Evolutionary conservation across 345 rosid species (phyloP), one percentile per base, ranked within the genome.

Genomic region (Bretschneidera sinensis): DNA sequence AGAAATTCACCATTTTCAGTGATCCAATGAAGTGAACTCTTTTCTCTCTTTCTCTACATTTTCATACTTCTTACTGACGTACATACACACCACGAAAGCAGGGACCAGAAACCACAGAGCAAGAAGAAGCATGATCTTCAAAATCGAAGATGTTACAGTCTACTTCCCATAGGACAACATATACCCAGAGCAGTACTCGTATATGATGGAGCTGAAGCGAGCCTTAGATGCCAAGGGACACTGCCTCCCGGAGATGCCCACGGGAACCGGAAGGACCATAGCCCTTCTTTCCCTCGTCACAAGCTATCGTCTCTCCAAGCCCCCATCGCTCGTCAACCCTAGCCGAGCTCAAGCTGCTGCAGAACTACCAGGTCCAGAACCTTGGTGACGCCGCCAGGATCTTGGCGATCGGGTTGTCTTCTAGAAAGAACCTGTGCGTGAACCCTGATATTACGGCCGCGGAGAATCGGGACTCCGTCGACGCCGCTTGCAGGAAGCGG

Each of bases 191-290:
- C 97, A 94, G 50, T 86, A 94, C 70, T 64, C 87, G 6, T 90
- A 94, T 83, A 88, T 94, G 99, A 66, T 94, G 59, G 99, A 94
- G 71, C 84, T 90, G 17, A 94, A 94, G 71, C 95, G 97, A 9
- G 83, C 95, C 54, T 81, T 94, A 24, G 99, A 94, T 24, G 97
- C 99, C 45, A 86, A 86, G 57, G 99, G 99, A 21, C 99, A 94
- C 72, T 94, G 99, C 73, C 97, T 94, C 59, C 85, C 91, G 18
- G 99, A 94, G 77, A 94, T 94, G 99, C 97, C 99, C 14, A 94
- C 99, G 0, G 99, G 99, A 53, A 94, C 97, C 11, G 99, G 96
- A 3, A 94, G 91, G 79, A 94, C 99, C 71, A 88, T 94, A 19
- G 96, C 97, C 8, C 83, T 94, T 28, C 91, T 94, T 59, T 94